A percentile compares a stretch with the other conserved stretches of the same genome.
Evolutionary conservation across 257 asterid genomes (phyloP).

Genomic region (Gentiana macrophylla): DNA sequence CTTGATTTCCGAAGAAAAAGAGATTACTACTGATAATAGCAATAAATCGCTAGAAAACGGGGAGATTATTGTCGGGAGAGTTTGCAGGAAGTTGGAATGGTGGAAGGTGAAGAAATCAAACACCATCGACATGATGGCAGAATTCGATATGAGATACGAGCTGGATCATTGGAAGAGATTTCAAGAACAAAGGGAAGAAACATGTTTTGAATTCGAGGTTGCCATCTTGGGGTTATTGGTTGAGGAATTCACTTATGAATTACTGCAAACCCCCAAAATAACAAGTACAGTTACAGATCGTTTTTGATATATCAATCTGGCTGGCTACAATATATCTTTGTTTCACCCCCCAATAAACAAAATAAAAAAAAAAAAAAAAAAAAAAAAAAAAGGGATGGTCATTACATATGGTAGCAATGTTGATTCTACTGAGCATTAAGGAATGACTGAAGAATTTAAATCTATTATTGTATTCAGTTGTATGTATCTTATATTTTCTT

Average conservation of each 20-base stretch:
- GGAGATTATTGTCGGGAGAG: conserved; percentile 26
- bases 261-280: background rate
- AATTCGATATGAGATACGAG: conserved; percentile 36
- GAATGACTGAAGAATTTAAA: too few species aligned
- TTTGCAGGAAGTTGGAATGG: conserved; percentile 36
- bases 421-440: too few species aligned
- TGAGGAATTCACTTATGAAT: conserved; percentile 37
- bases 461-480: too few species aligned
- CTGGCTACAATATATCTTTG: too few species aligned
- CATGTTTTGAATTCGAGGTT: conserved; percentile 35
- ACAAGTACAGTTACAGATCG: too few species aligned
- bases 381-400: too few species aligned
- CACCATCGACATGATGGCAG: conserved; percentile 58
- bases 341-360: too few species aligned
- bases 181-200: conserved; percentile 30
- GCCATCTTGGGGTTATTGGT: conserved; percentile 25
- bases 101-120: conserved; percentile 38
- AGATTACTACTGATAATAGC: too few species aligned
- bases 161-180: conserved; percentile 32
- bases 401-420: too few species aligned
- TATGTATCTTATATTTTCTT: too few species aligned
- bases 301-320: too few species aligned
- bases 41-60: conserved; percentile 12
- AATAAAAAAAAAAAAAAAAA: too few species aligned
- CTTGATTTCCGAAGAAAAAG: conserved; percentile 38